Percentiles rank a stretch among this genome's conserved stretches.
Conservation (phyloP, 306 rosid genomes). For the Ochetophila trinervis region DNA sequence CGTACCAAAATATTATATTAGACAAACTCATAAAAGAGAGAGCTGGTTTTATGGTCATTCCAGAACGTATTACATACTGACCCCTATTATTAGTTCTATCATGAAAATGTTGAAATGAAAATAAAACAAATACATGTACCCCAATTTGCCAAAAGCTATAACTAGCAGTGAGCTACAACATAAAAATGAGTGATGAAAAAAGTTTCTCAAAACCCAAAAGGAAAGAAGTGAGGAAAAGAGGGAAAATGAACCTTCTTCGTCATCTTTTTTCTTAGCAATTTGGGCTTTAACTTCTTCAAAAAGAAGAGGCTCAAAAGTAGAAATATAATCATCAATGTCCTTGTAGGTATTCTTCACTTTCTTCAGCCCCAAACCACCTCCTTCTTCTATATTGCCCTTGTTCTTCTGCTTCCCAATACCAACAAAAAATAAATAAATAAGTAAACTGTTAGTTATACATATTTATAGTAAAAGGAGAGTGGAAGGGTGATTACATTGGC, state of each 20-base stretch:
- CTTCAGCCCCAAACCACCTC: constrained; percentile 31
- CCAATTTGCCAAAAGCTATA: not conserved
- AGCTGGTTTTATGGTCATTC: not conserved
- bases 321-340: constrained; percentile 71
- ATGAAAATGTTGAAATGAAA: no score
- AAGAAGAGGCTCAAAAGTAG: constrained; percentile 82
- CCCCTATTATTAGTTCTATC: no score
- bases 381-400: constrained; percentile 21
- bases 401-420: constrained; percentile 32
- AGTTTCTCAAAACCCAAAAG: not conserved
- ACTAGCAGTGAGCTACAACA: not conserved
- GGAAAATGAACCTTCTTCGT: constrained; percentile 44
- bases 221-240: not conserved
- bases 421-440: not conserved
- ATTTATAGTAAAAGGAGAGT: not conserved
- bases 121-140: no score
- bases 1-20: not conserved
- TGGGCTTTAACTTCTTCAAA: constrained; percentile 87
- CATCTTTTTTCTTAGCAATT: constrained; percentile 50
- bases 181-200: not conserved
- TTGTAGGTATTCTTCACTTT: constrained; percentile 52
- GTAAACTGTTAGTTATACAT: not conserved
- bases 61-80: no score
- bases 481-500: constrained; percentile 29
- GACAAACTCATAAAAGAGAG: not conserved